Evolutionary conservation across 768 basidiomycete genomes (phyloP).

Genomic region (Xanthoconium stramineum): DNA sequence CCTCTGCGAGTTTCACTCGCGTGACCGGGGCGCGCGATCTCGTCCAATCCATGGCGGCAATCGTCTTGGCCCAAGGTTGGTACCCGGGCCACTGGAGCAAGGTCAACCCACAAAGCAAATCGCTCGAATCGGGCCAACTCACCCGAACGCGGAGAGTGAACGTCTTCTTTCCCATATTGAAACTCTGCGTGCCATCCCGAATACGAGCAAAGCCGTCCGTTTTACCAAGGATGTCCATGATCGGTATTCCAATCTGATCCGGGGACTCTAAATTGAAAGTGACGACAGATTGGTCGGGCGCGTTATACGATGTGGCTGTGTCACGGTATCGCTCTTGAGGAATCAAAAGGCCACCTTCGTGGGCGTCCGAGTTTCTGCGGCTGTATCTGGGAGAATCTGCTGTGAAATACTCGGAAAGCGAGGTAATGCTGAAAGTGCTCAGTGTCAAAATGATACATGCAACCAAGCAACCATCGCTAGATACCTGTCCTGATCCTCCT

Average conservation of each 20-base stretch:
- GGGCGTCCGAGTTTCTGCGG: background rate
- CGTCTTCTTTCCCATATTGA: conserved; percentile 66
- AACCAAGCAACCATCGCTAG: no score
- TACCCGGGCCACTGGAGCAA: conserved; percentile 73
- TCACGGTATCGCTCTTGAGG: conserved; percentile 25
- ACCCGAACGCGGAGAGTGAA: conserved; percentile 75
- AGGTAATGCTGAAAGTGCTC: no score
- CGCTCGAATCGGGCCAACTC: conserved; percentile 15
- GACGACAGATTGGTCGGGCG: conserved; percentile 48
- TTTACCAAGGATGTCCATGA: conserved; percentile 55
- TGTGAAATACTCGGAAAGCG: no score
- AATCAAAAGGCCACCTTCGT: conserved; percentile 19
- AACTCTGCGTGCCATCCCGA: conserved; percentile 51
- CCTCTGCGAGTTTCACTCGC: conserved; percentile 68
- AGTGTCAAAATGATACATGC: no score
- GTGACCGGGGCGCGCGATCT: conserved; percentile 71
- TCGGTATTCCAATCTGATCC: conserved; percentile 54
- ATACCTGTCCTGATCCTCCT: no score
- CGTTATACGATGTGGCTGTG: conserved; percentile 5
- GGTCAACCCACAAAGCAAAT: background rate
- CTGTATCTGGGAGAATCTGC: background rate
- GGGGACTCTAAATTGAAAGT: conserved; percentile 56
- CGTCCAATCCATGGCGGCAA: conserved; percentile 75
- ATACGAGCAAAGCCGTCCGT: conserved; percentile 50
- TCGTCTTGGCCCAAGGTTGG: conserved; percentile 67